Percentiles rank a stretch among this genome's conserved stretches.
phyloP scores from a whole-genome alignment of 345 rosid species.

The Iberis pinnata region DNA sequence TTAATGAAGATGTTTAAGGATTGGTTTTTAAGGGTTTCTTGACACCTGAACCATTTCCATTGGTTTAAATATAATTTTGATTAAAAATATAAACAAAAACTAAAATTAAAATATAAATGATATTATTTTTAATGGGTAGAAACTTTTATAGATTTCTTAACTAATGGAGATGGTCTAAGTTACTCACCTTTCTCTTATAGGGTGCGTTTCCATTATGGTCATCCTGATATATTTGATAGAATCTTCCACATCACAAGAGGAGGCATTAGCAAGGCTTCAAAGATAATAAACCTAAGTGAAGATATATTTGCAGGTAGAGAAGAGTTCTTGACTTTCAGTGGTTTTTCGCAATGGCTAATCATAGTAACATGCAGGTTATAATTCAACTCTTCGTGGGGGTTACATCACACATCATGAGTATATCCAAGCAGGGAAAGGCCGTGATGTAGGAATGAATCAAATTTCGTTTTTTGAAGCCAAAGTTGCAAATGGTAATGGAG shows the following conservation, averaged over 20 bases:
- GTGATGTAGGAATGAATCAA: conserved; percentile 98
- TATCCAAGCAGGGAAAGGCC: conserved; percentile 98
- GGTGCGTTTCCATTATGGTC: conserved; percentile 99
- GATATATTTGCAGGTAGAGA: conserved; percentile 76
- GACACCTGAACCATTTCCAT: too few relatives aligned
- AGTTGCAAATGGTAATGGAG: conserved; percentile 98
- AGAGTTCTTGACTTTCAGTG: neutral
- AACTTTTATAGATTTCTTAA: too few relatives aligned
- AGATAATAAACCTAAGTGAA: conserved; percentile 94
- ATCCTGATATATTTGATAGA: conserved; percentile 97
- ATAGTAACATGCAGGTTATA: conserved; percentile 55
- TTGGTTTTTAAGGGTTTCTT: too few relatives aligned
- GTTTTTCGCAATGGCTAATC: conserved; percentile 11
- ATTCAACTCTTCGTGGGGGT: conserved; percentile 92
- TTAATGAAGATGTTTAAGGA: too few relatives aligned
- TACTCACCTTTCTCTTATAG: conserved; percentile 33
- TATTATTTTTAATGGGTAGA: too few relatives aligned
- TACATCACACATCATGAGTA: conserved; percentile 97
- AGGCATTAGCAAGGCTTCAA: conserved; percentile 99
- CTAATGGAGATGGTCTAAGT: too few relatives aligned
- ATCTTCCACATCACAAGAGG: conserved; percentile 96
- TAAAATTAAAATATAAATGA: too few relatives aligned
- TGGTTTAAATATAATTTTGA: too few relatives aligned
- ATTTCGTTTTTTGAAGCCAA: conserved; percentile 96
- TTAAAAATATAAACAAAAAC: too few relatives aligned